phyloP scores from a whole-genome alignment of 2,329 filamentous ascomycete species.

The Lizonia empirigonia region DNA sequence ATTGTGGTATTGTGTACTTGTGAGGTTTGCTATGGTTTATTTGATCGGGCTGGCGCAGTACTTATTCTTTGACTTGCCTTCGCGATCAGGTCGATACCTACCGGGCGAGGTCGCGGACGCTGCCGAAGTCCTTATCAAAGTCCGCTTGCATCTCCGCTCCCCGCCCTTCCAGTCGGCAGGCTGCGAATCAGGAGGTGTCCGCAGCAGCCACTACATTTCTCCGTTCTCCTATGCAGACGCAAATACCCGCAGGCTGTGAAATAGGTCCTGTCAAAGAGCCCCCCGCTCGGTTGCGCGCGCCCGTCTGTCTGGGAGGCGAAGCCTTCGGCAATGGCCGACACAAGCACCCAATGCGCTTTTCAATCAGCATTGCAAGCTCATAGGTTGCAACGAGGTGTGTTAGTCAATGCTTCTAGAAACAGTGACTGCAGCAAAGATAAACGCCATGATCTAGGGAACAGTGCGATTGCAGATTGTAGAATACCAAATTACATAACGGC shows the following conservation, averaged over 20 bases:
- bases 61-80: slow-evolving; percentile 1
- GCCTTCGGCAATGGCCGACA: slow-evolving; percentile 5
- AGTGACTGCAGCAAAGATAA: slow-evolving; percentile 2
- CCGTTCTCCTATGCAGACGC: background rate
- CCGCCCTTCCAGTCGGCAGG: background rate
- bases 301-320: background rate
- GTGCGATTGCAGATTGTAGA: slow-evolving; percentile 4
- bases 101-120: slow-evolving; percentile 1
- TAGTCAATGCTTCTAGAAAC: slow-evolving; percentile 3
- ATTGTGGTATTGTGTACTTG: background rate
- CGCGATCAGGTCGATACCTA: background rate
- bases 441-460: background rate
- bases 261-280: background rate
- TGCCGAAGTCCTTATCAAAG: slow-evolving; percentile 17
- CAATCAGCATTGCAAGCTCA: background rate
- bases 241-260: background rate
- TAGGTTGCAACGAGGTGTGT: background rate
- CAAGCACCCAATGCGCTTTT: background rate
- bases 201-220: background rate
- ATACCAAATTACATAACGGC: slow-evolving; percentile 10
- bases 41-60: background rate
- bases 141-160: slow-evolving; percentile 7
- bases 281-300: background rate
- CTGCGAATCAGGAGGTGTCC: slow-evolving; percentile 9
- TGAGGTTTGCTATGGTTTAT: background rate